phyloP scores from a whole-genome alignment of 2,329 filamentous ascomycete species.

The Chaetothyriales sp. region DNA sequence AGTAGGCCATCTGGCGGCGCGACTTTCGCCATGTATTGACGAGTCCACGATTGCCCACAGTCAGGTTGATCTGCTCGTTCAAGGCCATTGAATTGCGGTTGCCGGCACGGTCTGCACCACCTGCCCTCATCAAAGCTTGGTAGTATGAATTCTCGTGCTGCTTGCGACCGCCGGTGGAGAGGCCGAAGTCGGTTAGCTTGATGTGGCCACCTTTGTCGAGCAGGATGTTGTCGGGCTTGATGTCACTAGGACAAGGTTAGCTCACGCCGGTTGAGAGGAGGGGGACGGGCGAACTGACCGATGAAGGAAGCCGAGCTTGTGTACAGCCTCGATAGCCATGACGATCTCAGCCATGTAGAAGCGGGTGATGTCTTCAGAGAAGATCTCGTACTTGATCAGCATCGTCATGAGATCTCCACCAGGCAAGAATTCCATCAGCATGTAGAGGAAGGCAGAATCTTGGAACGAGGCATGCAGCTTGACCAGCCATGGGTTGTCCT shows the following conservation, averaged over 20 bases:
- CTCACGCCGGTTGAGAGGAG: constrained; percentile 12
- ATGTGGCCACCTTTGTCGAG: constrained; percentile 91
- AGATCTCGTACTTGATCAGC: constrained; percentile 99
- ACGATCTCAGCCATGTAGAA: constrained; percentile 99
- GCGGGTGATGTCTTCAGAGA: constrained; percentile 93
- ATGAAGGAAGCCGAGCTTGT: constrained; percentile 96
- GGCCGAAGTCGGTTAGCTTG: constrained; percentile 93
- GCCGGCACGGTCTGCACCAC: constrained; percentile 50
- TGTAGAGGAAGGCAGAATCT: constrained; percentile 88
- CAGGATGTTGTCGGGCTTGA: constrained; percentile 97
- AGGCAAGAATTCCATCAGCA: constrained; percentile 98
- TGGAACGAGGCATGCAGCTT: constrained; percentile 98
- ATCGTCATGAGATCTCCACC: constrained; percentile 99
- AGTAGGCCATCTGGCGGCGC: constrained; percentile 89
- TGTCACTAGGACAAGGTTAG: constrained; percentile 50
- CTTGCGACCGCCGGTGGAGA: constrained; percentile 95
- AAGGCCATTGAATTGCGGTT: constrained; percentile 90
- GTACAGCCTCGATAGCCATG: constrained; percentile 94
- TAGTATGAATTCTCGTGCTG: constrained; percentile 98
- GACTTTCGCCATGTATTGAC: constrained; percentile 99
- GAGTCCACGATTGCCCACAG: constrained; percentile 90
- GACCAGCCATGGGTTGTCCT: constrained; percentile 97
- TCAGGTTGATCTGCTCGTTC: constrained; percentile 86
- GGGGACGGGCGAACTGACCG: constrained; percentile 46
- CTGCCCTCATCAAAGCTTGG: constrained; percentile 79